These are phyloP conservation scores for Strobilomyces dryophilus DNA, from an alignment of 768 basidiomycete species.

Conservation along the genomic window DNA sequence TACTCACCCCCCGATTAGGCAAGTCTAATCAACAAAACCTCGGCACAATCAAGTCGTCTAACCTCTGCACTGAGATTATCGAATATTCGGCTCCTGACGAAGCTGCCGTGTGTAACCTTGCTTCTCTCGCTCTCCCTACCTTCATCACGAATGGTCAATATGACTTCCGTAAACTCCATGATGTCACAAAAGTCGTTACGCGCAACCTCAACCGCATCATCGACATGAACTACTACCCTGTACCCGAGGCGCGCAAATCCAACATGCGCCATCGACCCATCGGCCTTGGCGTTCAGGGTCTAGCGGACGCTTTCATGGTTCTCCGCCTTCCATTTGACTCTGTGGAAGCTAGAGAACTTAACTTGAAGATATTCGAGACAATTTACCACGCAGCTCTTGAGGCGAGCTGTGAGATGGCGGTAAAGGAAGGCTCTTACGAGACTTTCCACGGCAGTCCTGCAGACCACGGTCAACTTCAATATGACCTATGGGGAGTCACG, in stretches of 20 bases:
- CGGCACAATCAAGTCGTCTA: constrained; percentile 98
- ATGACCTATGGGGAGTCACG: constrained; percentile 91
- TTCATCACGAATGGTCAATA: constrained; percentile 81
- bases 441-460: constrained; percentile 92
- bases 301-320: constrained; percentile 98
- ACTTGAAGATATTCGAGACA: constrained; percentile 96
- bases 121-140: constrained; percentile 91
- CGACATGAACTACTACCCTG: constrained; percentile 93
- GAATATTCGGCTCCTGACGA: constrained; percentile 98
- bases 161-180: constrained; percentile 94
- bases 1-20: constrained; percentile 38
- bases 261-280: constrained; percentile 98
- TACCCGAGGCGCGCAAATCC: constrained; percentile 84
- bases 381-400: constrained; percentile 96
- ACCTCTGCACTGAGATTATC: constrained; percentile 98
- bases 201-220: constrained; percentile 94
- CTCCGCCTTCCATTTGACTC: constrained; percentile 96
- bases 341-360: constrained; percentile 77
- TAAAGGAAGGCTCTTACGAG: constrained; percentile 76
- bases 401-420: constrained; percentile 84
- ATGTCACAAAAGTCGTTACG: constrained; percentile 88
- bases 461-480: constrained; percentile 83
- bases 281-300: constrained; percentile 95
- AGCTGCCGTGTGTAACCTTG: constrained; percentile 97
- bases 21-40: constrained; percentile 99